Conservation (phyloP, 768 basidiomycete species). For the Tylopilus subfusipes region DNA sequence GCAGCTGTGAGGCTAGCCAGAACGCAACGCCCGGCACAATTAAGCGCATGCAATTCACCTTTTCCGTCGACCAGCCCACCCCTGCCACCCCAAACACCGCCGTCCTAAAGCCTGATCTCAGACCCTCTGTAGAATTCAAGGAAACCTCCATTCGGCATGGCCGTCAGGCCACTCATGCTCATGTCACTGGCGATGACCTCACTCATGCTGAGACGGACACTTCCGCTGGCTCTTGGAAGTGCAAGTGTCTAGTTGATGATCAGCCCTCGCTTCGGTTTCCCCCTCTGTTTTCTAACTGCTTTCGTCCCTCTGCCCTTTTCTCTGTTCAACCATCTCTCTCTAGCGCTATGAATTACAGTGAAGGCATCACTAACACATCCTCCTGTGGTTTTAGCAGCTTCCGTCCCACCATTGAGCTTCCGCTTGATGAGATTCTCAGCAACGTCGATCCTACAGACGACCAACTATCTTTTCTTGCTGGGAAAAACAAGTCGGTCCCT, state of each 20-base stretch:
- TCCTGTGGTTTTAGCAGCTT: conserved; percentile 58
- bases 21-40: conserved; percentile 67
- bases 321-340: conserved; percentile 65
- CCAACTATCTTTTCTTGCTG: neutral
- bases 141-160: conserved; percentile 41
- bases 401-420: conserved; percentile 81
- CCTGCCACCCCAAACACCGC: conserved; percentile 40
- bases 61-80: conserved; percentile 74
- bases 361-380: conserved; percentile 54
- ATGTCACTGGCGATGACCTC: conserved; percentile 31
- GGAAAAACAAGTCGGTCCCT: conserved; percentile 5
- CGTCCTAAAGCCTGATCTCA: conserved; percentile 63
- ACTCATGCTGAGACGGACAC: conserved; percentile 21
- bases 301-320: conserved; percentile 74
- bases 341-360: conserved; percentile 72
- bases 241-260: conserved; percentile 24
- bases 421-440: conserved; percentile 71
- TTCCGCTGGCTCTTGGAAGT: conserved; percentile 25
- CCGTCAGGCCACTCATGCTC: conserved; percentile 38
- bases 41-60: conserved; percentile 89
- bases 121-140: conserved; percentile 63
- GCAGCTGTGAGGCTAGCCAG: conserved; percentile 65
- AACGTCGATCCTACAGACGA: conserved; percentile 27
- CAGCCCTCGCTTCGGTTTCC: conserved; percentile 64
- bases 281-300: conserved; percentile 67